Evolutionary conservation across 495 filamentous ascomycete genomes (phyloP), one percentile per base, ranked within the genome.

Genomic region (Pseudoneurospora amorphoporcata): DNA sequence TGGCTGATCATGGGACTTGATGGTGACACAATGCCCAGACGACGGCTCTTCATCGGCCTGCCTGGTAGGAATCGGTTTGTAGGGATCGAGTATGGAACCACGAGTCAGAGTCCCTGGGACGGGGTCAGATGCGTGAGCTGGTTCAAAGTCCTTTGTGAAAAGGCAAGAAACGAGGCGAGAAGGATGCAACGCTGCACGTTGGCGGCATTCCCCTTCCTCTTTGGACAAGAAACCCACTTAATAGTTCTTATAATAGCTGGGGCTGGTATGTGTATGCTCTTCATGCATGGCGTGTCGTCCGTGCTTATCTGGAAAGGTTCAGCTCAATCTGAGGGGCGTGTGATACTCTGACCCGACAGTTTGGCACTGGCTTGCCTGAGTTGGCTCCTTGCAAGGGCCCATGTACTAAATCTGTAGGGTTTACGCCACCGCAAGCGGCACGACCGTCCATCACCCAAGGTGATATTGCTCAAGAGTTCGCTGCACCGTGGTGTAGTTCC

Each of bases 291-390:
- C 45, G 45, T 53, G 23, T 61, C 32, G 53, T 61, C 53, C 53
- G 29, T 61, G 53, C 53, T 35, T 65, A 35, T 65, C 53, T 35
- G 53, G 37, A 37, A 16, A 65, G 53, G 53, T 65, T 65, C 53
- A 35, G 53, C 53, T 65, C 53, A 65, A 35, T 35, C 29, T 17
- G 53, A 37, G 12, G 53, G 53, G 29, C 53, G 14, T 65, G 53
- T n/a, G 5, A 65, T 71, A 65, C 23, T 68, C 39, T 17, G 53
- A 73, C 72, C 72, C 72, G 72, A 71, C 72, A 71, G 39, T 71
- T 23, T 73, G 72, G 72, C 43, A 71, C 72, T 19, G 69, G 68
- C 70, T 73, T 73, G 38, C 69, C 72, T 39, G 42, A 45, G 53
- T 65, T 32, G 29, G 29, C 58, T 72, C 40, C 65, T 72, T 45